Conservation (phyloP, 169 alveolate genomes). For the Babesia gibsoni region DNA sequence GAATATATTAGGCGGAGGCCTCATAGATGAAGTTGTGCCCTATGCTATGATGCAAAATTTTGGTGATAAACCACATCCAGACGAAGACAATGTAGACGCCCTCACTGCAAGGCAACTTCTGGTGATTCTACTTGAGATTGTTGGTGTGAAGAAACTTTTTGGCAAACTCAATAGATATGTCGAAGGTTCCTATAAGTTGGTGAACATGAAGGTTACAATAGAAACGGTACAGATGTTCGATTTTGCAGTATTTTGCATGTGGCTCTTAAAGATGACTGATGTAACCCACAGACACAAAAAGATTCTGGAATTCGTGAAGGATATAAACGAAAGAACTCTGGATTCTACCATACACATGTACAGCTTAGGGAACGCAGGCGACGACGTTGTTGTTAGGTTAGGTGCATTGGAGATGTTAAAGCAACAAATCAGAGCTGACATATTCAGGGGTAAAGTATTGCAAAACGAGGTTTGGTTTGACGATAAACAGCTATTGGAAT, state of each 20-base stretch:
- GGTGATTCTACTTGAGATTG: constrained; percentile 1
- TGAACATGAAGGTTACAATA: background rate
- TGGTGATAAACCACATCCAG: constrained; percentile 32
- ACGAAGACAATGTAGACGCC: constrained; percentile 33
- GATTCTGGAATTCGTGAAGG: background rate
- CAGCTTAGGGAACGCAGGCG: background rate
- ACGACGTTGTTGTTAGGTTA: background rate
- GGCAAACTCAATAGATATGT: background rate
- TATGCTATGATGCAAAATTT: constrained; percentile 26
- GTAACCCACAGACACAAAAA: background rate
- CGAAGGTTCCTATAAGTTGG: background rate
- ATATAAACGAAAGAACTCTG: constrained; percentile 16
- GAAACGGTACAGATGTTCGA: constrained; percentile 18
- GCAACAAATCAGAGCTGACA: background rate
- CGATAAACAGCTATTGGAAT: background rate
- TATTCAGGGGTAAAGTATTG: background rate
- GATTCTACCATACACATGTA: background rate
- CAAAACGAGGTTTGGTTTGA: constrained; percentile 9
- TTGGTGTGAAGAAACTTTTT: background rate
- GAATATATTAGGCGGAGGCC: background rate
- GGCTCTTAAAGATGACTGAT: constrained; percentile 7
- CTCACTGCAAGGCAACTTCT: constrained; percentile 14
- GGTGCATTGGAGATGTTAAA: constrained; percentile 4
- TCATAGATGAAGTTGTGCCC: background rate
- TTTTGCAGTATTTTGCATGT: constrained; percentile 8